A percentile compares a stretch with the other conserved stretches of the same genome.
These are phyloP conservation scores for Triangularia setosa DNA, from an alignment of 2,329 filamentous ascomycete species.

Conservation along the genomic window DNA sequence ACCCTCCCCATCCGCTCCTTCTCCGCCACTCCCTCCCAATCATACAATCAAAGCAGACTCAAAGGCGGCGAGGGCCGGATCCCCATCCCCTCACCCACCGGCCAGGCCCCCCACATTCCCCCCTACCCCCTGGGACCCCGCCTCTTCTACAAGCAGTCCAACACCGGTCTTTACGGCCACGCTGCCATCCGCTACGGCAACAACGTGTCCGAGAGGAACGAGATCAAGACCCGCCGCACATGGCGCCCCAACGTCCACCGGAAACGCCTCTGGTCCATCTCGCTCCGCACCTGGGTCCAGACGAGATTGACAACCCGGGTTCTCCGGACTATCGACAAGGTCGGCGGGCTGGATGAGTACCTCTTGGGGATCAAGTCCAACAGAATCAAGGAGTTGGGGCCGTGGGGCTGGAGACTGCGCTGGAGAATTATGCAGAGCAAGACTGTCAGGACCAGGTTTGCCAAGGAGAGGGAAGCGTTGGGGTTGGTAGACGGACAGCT, in stretches of 20 bases:
- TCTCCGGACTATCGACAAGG: constrained; percentile 72
- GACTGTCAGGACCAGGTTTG: constrained; percentile 62
- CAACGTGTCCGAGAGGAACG: constrained; percentile 64
- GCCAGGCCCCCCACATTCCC: constrained; percentile 41
- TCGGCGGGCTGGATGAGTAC: constrained; percentile 88
- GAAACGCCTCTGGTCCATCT: constrained; percentile 63
- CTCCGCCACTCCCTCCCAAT: constrained; percentile 35
- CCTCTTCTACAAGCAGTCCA: constrained; percentile 73
- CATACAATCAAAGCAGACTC: constrained; percentile 27
- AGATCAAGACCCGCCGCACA: constrained; percentile 65
- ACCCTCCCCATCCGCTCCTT: constrained; percentile 26
- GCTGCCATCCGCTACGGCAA: constrained; percentile 75
- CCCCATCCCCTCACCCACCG: constrained; percentile 45
- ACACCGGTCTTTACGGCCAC: constrained; percentile 67
- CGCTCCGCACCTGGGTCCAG: constrained; percentile 60
- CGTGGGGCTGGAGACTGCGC: constrained; percentile 83
- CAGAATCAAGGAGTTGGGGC: constrained; percentile 80
- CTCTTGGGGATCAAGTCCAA: constrained; percentile 73
- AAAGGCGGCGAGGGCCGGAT: constrained; percentile 6
- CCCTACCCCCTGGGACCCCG: constrained; percentile 71
- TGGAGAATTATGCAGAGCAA: constrained; percentile 83
- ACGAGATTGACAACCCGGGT: constrained; percentile 67
- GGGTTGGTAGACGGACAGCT: constrained; percentile 54
- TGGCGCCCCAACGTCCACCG: constrained; percentile 74
- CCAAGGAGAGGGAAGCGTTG: constrained; percentile 58